These are phyloP conservation scores for Aspergillus sp. DNA, from an alignment of 2,329 filamentous ascomycete species.

Conservation along the genomic window DNA sequence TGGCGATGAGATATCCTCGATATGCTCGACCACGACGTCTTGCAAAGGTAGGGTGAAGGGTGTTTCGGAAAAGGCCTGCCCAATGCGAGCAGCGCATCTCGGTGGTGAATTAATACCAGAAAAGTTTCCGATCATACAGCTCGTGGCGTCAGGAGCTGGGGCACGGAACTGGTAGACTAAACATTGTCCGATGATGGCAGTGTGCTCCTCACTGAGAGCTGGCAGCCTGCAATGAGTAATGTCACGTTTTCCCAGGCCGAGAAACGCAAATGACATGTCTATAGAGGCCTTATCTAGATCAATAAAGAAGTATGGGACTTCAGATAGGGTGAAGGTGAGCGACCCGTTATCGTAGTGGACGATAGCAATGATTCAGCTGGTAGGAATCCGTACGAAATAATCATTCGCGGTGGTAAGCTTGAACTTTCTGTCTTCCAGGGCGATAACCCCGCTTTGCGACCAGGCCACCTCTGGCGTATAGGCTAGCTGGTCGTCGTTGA, in stretches of 20 bases:
- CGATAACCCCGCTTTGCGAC: constrained; percentile 17
- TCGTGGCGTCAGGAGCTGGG: neutral
- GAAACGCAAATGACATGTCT: neutral
- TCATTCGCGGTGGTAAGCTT: constrained; percentile 35
- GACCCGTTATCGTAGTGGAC: constrained; percentile 39
- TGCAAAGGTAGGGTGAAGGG: constrained; percentile 58
- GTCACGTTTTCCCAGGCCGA: neutral
- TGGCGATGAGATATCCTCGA: constrained; percentile 28
- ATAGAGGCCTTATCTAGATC: neutral
- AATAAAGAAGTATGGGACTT: constrained; percentile 51
- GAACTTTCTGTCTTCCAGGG: constrained; percentile 46
- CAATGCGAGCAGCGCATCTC: constrained; percentile 59
- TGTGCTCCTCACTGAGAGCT: constrained; percentile 7
- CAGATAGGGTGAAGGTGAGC: constrained; percentile 52
- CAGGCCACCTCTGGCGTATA: constrained; percentile 38
- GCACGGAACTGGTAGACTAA: constrained; percentile 50
- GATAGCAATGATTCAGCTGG: constrained; percentile 50
- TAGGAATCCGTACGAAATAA: constrained; percentile 49
- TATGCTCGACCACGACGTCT: constrained; percentile 16
- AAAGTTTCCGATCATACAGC: constrained; percentile 47
- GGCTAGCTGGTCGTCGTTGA: constrained; percentile 32
- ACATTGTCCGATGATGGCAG: constrained; percentile 12
- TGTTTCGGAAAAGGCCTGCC: constrained; percentile 72
- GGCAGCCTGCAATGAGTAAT: constrained; percentile 1
- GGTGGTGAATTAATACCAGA: constrained; percentile 52